Evolutionary conservation across 106 monocot genomes (phyloP).

Genomic region (Dendrobium chrysotoxum): DNA sequence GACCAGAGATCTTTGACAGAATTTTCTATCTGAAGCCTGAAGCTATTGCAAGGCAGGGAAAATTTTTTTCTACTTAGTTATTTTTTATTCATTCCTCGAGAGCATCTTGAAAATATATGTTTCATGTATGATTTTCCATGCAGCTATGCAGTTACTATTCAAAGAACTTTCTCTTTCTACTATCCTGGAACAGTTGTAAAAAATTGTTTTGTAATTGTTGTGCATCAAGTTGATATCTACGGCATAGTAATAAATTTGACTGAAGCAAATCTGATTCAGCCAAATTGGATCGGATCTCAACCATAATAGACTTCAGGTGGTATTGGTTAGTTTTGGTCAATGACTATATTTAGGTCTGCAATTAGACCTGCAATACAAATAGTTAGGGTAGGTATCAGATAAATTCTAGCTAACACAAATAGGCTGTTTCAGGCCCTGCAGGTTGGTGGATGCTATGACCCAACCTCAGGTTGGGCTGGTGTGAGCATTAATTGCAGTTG

Average conservation of each 20-base stretch:
- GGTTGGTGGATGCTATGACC: neutral
- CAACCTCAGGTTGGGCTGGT: neutral
- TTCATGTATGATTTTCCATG: neutral
- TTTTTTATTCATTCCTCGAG: neutral
- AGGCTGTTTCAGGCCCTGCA: neutral
- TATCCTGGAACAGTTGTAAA: neutral
- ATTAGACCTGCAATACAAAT: neutral
- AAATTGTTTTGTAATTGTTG: neutral
- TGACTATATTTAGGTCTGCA: neutral
- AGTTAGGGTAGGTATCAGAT: neutral
- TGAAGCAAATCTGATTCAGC: neutral
- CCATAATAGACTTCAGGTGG: neutral
- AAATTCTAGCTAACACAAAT: neutral
- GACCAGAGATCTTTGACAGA: no score
- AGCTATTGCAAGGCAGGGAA: no score
- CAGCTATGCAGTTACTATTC: neutral
- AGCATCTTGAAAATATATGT: neutral
- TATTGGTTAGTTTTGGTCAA: neutral
- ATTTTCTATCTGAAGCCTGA: no score
- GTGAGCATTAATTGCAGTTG: neutral
- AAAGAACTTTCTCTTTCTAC: neutral
- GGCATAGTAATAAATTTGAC: neutral
- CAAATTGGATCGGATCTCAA: neutral
- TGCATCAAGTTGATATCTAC: neutral
- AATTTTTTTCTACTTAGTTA: neutral